Percentiles rank a stretch among this genome's conserved stretches.
Conservation (phyloP, 176 grass and related monocot genomes). For the Bolboschoenus planiculmis region DNA sequence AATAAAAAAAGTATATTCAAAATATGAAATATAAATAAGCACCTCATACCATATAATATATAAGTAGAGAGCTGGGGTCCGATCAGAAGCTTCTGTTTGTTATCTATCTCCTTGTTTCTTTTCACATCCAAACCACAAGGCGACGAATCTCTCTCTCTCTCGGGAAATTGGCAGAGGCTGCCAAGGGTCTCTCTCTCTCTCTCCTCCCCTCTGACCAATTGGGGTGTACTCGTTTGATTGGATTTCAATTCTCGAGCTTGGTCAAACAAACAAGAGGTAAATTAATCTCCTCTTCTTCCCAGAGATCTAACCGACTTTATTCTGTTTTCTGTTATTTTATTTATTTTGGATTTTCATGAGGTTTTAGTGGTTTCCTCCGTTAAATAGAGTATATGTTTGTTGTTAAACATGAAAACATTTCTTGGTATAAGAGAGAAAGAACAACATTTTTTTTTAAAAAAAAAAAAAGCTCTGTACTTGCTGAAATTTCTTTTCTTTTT, state of each 20-base stretch:
- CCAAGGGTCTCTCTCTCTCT: neutral
- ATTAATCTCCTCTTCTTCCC: neutral
- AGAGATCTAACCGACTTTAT: constrained; percentile 6
- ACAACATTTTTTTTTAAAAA: no score
- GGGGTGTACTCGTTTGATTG: constrained; percentile 5
- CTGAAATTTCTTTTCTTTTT: neutral
- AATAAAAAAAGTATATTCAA: neutral
- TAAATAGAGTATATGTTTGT: neutral
- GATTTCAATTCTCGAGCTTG: neutral
- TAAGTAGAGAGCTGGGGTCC: constrained; percentile 3
- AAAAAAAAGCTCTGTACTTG: neutral
- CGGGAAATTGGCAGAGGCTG: neutral
- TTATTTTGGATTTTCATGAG: constrained; percentile 5
- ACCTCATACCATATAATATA: no score
- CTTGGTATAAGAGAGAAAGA: no score
- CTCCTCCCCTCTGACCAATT: neutral
- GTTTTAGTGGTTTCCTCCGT: neutral
- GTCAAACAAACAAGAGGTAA: constrained; percentile 12
- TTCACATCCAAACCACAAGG: neutral
- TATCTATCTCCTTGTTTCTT: constrained; percentile 6
- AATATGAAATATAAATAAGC: constrained; percentile 13
- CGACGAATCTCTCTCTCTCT: constrained; percentile 15
- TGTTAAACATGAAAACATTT: neutral
- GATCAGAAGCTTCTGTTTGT: constrained; percentile 21
- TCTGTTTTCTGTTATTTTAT: neutral